Base-by-base conservation (phyloP, 83 land plant genomes). In the Diphasiastrum complanatum region DNA sequence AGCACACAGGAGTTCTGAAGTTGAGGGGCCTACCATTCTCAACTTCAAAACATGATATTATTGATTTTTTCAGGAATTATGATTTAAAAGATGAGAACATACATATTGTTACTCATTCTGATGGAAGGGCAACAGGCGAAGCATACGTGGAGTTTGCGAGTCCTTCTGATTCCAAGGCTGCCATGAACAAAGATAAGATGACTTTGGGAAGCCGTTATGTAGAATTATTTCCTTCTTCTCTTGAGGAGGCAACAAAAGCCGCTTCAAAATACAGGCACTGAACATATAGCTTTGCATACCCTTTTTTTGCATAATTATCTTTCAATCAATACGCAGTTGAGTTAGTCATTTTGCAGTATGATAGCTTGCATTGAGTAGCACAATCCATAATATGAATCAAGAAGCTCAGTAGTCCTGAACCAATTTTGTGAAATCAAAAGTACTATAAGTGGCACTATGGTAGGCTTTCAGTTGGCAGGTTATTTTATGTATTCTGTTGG, bases 111-210 rank as follows among this genome's bases (percentile, higher is more conserved):
- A 5, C 61, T 10, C 85, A 86, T 52, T 64, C 60, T 12, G 86
- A 86, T 24, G 96, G 92, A 25, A 78, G 84, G 66, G 73, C 88
- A 1, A 81, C 78, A 12, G 91, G 96, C 6, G 88, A 81, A 49
- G 87, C 82, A 22, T 85, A 67, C 72, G 96, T 89, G 48, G 85
- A 83, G 70, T 79, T 89, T 64, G 52, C 53, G 19, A 70, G 64
- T 26, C 64, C 76, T 14, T 71, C 71, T 20, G 82, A 85, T 24
- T 74, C 88, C 12, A 85, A 78, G 63, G 78, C 74, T 33, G 91
- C 96, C 1, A 81, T 89, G 96, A 73, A 50, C 18, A 89, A 82
- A 75, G 91, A 89, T 48, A 78, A 80, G 60, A 89, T 76, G 96
- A 81, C 76, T 1, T 73, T 90, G 41, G 96, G 96, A 41, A 89